Conservation (phyloP, 2,329 filamentous ascomycete species). For the Clonostachys byssicola region DNA sequence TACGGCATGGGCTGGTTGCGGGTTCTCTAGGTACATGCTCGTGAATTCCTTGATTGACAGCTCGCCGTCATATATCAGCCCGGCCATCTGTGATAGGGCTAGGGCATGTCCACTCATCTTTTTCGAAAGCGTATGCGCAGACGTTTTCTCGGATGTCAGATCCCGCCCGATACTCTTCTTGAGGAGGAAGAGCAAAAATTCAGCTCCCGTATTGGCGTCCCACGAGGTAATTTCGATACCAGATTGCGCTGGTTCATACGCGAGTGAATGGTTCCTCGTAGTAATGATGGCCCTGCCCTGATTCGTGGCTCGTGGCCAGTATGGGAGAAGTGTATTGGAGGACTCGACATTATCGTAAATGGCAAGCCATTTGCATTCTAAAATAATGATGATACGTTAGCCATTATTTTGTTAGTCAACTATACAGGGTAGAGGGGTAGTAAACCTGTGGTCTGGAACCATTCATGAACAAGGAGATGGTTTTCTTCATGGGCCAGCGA, state of each 20-base stretch:
- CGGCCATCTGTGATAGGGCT: conserved; percentile 3
- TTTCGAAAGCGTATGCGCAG: conserved; percentile 2
- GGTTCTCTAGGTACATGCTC: conserved; percentile 2
- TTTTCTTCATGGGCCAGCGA: conserved; percentile 4
- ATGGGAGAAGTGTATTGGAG: conserved; percentile 1
- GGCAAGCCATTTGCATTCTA: conserved; percentile 5
- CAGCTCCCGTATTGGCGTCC: conserved; percentile 3
- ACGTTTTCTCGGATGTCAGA: neutral
- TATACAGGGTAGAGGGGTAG: neutral
- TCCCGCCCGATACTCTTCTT: neutral
- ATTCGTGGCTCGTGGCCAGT: conserved; percentile 4
- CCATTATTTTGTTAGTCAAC: neutral
- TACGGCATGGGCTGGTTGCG: neutral
- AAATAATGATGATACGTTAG: neutral
- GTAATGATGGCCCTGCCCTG: conserved; percentile 6
- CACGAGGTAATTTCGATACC: conserved; percentile 4
- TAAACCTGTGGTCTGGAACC: conserved; percentile 6
- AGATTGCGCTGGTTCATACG: neutral
- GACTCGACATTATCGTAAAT: conserved; percentile 7
- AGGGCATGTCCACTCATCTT: conserved; percentile 5
- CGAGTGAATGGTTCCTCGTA: conserved; percentile 3
- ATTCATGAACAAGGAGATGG: conserved; percentile 2
- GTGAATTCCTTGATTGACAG: conserved; percentile 4
- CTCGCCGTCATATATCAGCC: conserved; percentile 4
- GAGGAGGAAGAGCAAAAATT: conserved; percentile 4